Conservation (phyloP, 495 filamentous ascomycete species). For the Trichocladium antarcticum region DNA sequence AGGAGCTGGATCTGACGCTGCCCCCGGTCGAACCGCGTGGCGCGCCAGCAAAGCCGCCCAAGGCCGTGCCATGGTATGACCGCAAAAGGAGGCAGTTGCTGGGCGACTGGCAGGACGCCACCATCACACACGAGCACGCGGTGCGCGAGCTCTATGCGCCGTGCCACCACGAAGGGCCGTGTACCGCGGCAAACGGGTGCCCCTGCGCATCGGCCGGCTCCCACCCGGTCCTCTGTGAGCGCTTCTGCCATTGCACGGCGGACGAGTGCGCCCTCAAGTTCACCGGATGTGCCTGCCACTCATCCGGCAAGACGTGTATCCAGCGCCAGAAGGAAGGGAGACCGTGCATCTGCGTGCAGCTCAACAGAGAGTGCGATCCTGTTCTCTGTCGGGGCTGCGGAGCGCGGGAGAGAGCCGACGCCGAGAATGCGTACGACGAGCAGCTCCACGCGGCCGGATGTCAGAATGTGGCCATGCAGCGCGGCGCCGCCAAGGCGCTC, state of each 20-base stretch:
- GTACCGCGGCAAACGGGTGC: slow-evolving; percentile 38
- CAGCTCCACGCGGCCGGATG: slow-evolving; percentile 41
- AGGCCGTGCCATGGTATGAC: slow-evolving; percentile 37
- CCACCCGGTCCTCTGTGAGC: slow-evolving; percentile 49
- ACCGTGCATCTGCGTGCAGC: slow-evolving; percentile 46
- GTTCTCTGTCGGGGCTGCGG: slow-evolving; percentile 57
- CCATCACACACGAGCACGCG: slow-evolving; percentile 36
- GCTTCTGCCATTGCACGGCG: slow-evolving; percentile 50
- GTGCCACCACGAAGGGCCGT: slow-evolving; percentile 39
- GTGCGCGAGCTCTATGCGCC: slow-evolving; percentile 31
- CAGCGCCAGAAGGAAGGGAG: slow-evolving; percentile 36
- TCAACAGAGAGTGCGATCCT: slow-evolving; percentile 62
- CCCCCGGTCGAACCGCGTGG: slow-evolving; percentile 17
- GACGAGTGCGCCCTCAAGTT: slow-evolving; percentile 51
- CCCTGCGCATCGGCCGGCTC: slow-evolving; percentile 39
- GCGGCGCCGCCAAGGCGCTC: slow-evolving; percentile 46
- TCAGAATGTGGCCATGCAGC: slow-evolving; percentile 52
- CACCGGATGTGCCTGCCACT: slow-evolving; percentile 53
- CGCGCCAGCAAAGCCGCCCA: slow-evolving; percentile 23
- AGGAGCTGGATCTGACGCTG: slow-evolving; percentile 26
- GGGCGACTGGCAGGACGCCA: slow-evolving; percentile 39
- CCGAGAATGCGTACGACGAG: slow-evolving; percentile 46
- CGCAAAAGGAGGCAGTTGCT: slow-evolving; percentile 37
- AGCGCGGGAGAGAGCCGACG: slow-evolving; percentile 50
- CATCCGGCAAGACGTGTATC: slow-evolving; percentile 40